Conservation (phyloP, 768 basidiomycete genomes). For the Mycena floridula region DNA sequence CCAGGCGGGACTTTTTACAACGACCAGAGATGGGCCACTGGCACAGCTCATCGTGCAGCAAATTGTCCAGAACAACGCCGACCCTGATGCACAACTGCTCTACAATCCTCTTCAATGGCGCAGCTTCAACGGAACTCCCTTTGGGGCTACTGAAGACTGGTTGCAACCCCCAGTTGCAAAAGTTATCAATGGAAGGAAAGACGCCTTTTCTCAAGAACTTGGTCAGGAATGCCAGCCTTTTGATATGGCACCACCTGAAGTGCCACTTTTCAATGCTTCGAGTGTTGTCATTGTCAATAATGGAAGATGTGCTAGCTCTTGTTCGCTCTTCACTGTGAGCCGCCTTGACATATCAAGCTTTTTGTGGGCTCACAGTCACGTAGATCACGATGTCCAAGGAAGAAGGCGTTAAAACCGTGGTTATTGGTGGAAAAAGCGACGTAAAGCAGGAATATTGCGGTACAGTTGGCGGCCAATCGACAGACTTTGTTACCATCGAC, state of each 20-base stretch:
- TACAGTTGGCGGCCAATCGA: constrained; percentile 57
- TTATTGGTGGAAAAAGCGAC: constrained; percentile 45
- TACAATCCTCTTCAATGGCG: constrained; percentile 27
- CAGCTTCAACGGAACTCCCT: constrained; percentile 24
- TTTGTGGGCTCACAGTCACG: constrained; percentile 6
- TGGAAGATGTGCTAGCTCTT: constrained; percentile 47
- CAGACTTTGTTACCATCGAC: constrained; percentile 51
- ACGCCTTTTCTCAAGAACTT: constrained; percentile 35
- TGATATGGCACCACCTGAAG: constrained; percentile 29
- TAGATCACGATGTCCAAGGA: constrained; percentile 57
- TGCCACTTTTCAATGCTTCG: constrained; percentile 40
- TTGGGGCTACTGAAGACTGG: constrained; percentile 28
- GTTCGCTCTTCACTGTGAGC: constrained; percentile 39
- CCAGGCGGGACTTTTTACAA: constrained; percentile 32
- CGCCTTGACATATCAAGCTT: neutral
- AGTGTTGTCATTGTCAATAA: constrained; percentile 52
- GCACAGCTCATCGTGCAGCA: constrained; percentile 26
- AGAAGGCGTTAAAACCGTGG: constrained; percentile 51
- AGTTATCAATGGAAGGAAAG: constrained; percentile 27
- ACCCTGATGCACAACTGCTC: constrained; percentile 22
- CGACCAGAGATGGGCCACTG: constrained; percentile 26
- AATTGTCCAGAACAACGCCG: constrained; percentile 18
- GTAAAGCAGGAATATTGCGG: constrained; percentile 53
- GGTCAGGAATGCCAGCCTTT: constrained; percentile 43
- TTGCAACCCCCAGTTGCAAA: constrained; percentile 24